Evolutionary conservation across 2,329 filamentous ascomycete genomes (phyloP), one percentile per base, ranked within the genome.

Genomic region (Blumeria hordei): DNA sequence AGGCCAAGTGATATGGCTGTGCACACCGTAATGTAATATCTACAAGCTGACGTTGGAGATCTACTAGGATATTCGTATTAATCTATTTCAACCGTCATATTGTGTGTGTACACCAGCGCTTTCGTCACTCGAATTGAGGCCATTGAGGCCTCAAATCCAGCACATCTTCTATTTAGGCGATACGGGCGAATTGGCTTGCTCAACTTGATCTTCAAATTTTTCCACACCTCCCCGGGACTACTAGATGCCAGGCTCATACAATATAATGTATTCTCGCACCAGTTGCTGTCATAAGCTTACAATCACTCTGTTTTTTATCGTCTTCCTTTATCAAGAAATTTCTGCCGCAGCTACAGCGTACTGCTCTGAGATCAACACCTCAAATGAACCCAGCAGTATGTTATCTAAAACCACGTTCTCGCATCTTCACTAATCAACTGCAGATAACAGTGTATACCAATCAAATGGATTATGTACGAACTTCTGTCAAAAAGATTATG

Each of bases 381-480:
- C 66, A 14, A 62, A 64, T 12, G 69, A 66, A 33, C 50, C 56
- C 55, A 64, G 63, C n/a, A 70, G 72, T 74, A 65, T 64, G 72
- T 69, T 43, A 12, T 18, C 55, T 51, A 57, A 59, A 6, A 16
- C n/a, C 33, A 34, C 10, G 4, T 32, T n/a, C 44, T 18, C 6
- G 7, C 11, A 3, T 8, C 16, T 12, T 10, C 21, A 57, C 55
- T 57, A 39, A 57, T 56, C 57, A 54, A 58, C 53, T n/a, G 12
- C 57, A 80, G 77, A 77, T 59, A 63, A 65, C 35, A 75, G 71
- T 58, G 74, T 72, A 59, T 81, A 68, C 58, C 81, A 87, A 65
- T 83, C 82, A 18, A 79, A 85, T 60, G 83, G 83, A 34, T 72
- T 79, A 11, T 90, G 85, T 64, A 68, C 71, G 53, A 69, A 75